These are phyloP conservation scores for Cudoniella acicularis DNA, from an alignment of 495 filamentous ascomycete genomes.

Conservation along the genomic window DNA sequence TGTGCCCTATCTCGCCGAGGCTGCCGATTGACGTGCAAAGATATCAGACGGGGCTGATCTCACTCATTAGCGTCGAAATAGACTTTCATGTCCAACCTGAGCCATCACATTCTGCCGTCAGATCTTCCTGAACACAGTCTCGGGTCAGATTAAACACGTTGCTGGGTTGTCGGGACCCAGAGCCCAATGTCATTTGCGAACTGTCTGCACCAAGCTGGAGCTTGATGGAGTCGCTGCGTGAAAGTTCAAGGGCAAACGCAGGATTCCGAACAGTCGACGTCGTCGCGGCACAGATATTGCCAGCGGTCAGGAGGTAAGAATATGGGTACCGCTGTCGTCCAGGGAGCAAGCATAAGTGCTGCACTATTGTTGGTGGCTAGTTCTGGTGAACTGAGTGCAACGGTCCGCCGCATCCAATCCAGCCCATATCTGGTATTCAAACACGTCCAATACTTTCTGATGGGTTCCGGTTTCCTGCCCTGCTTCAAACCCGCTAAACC, in stretches of 20 bases:
- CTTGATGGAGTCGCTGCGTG: background rate
- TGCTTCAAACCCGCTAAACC: background rate
- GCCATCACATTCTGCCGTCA: background rate
- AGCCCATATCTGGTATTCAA: background rate
- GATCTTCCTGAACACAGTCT: background rate
- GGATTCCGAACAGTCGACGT: background rate
- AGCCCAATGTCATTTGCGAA: background rate
- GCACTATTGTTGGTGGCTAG: background rate
- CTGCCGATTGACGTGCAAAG: background rate
- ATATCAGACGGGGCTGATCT: background rate
- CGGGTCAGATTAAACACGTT: background rate
- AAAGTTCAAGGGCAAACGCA: background rate
- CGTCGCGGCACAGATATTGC: background rate
- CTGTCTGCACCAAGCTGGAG: background rate
- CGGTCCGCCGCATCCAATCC: slow-evolving; percentile 2
- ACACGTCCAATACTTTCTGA: background rate
- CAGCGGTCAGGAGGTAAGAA: background rate
- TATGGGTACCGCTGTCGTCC: background rate
- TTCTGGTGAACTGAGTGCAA: background rate
- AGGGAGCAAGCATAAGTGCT: background rate
- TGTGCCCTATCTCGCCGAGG: background rate
- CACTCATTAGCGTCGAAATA: background rate
- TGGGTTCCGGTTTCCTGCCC: background rate
- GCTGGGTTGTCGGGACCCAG: background rate
- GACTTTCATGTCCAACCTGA: background rate